Base-by-base conservation (phyloP, 257 asterid species). In the Prunella vulgaris region DNA sequence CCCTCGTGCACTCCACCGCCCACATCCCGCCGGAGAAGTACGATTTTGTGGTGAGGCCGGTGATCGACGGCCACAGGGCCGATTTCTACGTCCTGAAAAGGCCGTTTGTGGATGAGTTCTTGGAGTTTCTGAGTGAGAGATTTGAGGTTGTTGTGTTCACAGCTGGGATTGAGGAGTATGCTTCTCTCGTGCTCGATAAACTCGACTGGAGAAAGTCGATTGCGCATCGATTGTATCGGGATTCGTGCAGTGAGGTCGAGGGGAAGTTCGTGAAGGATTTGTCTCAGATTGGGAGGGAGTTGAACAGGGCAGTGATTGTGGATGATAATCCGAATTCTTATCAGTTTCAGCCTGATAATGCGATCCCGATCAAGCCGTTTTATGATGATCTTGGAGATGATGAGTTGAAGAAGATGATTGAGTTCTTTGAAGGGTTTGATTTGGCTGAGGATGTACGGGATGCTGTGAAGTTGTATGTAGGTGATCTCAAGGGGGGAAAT, bases 271-370 rank as follows among this genome's bases (percentile, higher is more conserved):
- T 94, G 17, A 94, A 94, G 81, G 97, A 94, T 64, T 74, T 91
- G 81, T 76, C 87, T 2, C 85, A 53, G n/a, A 35, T 79, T 9
- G 97, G 99, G 79, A 84, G 99, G 78, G 98, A 94, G 38, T 57
- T 94, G 74, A 74, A 66, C 42, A 76, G 62, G 52, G 88, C 72
- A 38, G 77, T 83, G 74, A 91, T 94, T 14, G 84, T 94, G 54
- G 99, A 94, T 67, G 99, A 94, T 65, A 91, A 94, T 60, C 99
- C 99, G 1, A 86, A 83, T 77, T 94, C 95, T 0, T 94, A 94
- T 33, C 52, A 15, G 64, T 73, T 85, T 37, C 97, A 94, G 79
- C 97, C 92, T 0, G 84, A 84, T 14, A 91, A 91, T 15, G 99
- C 89, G 1, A 62, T 94, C 46, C 95, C 95, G 3, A 79, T 91